Evolutionary conservation across 352 stramenopile species (phyloP).

Genomic region (Chrysophaeum taylorii): DNA sequence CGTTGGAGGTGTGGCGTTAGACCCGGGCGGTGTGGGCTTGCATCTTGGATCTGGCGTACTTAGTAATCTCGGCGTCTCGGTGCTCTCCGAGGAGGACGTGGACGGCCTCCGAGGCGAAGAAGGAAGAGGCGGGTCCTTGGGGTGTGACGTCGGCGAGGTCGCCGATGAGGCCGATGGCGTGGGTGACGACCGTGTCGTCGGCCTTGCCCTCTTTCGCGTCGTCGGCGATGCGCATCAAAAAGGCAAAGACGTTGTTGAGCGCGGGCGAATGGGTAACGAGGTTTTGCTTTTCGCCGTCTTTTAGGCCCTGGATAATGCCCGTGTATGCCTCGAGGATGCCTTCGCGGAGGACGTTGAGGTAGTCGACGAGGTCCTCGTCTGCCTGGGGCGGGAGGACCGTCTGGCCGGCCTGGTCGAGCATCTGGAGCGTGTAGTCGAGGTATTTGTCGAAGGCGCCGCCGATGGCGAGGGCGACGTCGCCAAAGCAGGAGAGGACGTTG

Average conservation of each 20-base stretch:
- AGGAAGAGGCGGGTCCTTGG: not conserved
- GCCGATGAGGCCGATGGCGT: slow-evolving; percentile 71
- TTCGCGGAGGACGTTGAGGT: slow-evolving; percentile 88
- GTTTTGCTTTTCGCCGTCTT: slow-evolving; percentile 67
- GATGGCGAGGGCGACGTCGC: slow-evolving; percentile 89
- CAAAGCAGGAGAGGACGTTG: slow-evolving; percentile 86
- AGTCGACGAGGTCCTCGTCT: slow-evolving; percentile 94
- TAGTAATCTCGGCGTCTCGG: slow-evolving; percentile 30
- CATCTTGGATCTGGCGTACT: too few species aligned
- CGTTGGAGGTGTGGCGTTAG: too few species aligned
- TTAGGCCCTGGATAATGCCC: slow-evolving; percentile 85
- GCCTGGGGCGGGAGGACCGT: slow-evolving; percentile 70
- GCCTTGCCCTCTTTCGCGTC: slow-evolving; percentile 65
- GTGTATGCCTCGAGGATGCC: slow-evolving; percentile 90
- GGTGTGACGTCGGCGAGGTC: slow-evolving; percentile 15
- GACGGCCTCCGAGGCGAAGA: slow-evolving; percentile 2
- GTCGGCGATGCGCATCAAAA: slow-evolving; percentile 67
- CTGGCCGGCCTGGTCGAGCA: slow-evolving; percentile 61
- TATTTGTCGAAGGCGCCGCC: slow-evolving; percentile 62
- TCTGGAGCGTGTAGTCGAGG: slow-evolving; percentile 47
- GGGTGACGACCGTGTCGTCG: slow-evolving; percentile 77
- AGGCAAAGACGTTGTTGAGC: slow-evolving; percentile 70
- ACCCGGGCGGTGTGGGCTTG: too few species aligned
- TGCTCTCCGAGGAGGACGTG: slow-evolving; percentile 38
- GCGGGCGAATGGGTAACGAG: slow-evolving; percentile 65